Base-by-base conservation (phyloP, 2,329 filamentous ascomycete species). In the Colletotrichum cordylinicola region DNA sequence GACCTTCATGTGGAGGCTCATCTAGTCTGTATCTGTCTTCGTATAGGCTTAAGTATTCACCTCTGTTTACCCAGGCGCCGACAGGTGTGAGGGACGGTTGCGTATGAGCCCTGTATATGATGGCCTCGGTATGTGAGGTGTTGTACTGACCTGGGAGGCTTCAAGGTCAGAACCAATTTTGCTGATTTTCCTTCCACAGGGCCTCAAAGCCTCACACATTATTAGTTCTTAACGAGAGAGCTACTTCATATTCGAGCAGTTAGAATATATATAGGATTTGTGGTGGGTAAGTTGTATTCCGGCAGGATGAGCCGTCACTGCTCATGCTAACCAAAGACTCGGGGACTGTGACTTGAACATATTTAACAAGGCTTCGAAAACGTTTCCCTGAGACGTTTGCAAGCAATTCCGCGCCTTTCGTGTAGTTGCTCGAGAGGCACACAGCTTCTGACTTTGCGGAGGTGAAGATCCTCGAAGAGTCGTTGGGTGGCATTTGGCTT, bases 11-110 rank as follows among this genome's bases (percentile, higher is more conserved):
- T 3, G 18, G 10, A 48, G 10, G 43, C 18, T 2, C 1, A 0
- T 21, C n/a, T 1, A 48, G 43, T 3, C 43, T 7, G 4, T 10
- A 48, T 0, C 43, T 8, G 1, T 48, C 0, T 2, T 13, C 43
- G 18, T 0, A 0, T 48, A 1, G 0, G 43, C n/a, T 13, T 21
- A 2, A 21, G 18, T 48, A n/a, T 48, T 48, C 3, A 2, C 0
- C 9, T 4, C 43, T 21, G n/a, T 21, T 48, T 1, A 21, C 1
- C 1, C 1, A n/a, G 4, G 10, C n/a, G 0, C 43, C 10, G n/a
- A 48, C n/a, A 13, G 9, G 13, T n/a, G 43, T 4, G 43, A 48
- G 6, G 43, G n/a, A 13, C 13, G n/a, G 2, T 4, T n/a, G 3
- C 43, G 6, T 4, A 4, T 13, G 43, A 12, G 29, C 7, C 29